A percentile compares a stretch with the other conserved stretches of the same genome.
These are phyloP conservation scores for Fusarium cyanostomum DNA, from an alignment of 2,329 filamentous ascomycete genomes.

Conservation along the genomic window DNA sequence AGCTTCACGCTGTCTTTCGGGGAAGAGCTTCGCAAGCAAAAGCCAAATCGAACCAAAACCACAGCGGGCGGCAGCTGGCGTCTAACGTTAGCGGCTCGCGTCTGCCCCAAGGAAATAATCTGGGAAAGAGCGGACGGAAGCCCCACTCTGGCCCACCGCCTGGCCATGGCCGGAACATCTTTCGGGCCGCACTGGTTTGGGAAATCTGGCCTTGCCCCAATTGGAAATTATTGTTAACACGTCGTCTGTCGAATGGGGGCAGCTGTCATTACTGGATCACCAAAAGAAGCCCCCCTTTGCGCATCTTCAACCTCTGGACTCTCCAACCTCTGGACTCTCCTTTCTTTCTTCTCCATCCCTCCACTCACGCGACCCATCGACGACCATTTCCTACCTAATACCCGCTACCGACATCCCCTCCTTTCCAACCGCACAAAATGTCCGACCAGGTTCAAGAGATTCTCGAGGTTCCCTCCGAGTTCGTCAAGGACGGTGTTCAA, in stretches of 20 bases:
- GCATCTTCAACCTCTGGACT: slow-evolving; percentile 20
- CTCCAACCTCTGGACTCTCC: slow-evolving; percentile 31
- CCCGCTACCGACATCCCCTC: slow-evolving; percentile 2
- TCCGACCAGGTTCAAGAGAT: slow-evolving; percentile 76
- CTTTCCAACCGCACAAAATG: slow-evolving; percentile 53
- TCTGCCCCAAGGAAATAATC: slow-evolving; percentile 32
- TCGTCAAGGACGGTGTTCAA: slow-evolving; percentile 68
- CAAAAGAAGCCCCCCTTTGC: slow-evolving; percentile 36
- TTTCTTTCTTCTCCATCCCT: slow-evolving; percentile 25
- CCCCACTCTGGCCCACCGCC: slow-evolving; percentile 3
- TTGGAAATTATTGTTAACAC: slow-evolving; percentile 38
- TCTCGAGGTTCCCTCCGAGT: slow-evolving; percentile 74
- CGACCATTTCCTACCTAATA: slow-evolving; percentile 23
- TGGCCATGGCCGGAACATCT: slow-evolving; percentile 18
- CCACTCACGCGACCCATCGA: slow-evolving; percentile 24
- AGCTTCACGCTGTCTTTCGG: slow-evolving; percentile 33
- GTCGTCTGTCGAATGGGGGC: slow-evolving; percentile 33
- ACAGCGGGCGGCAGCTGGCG: slow-evolving; percentile 26
- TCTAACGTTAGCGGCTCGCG: slow-evolving; percentile 35
- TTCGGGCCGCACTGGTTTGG: slow-evolving; percentile 13
- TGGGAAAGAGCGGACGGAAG: slow-evolving; percentile 23
- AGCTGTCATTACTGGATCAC: slow-evolving; percentile 34
- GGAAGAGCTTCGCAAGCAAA: slow-evolving; percentile 40
- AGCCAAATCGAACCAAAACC: slow-evolving; percentile 13
- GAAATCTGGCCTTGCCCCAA: slow-evolving; percentile 31